Conservation (phyloP, 768 basidiomycete species). For the Phlebiopsis flavidoalba region DNA sequence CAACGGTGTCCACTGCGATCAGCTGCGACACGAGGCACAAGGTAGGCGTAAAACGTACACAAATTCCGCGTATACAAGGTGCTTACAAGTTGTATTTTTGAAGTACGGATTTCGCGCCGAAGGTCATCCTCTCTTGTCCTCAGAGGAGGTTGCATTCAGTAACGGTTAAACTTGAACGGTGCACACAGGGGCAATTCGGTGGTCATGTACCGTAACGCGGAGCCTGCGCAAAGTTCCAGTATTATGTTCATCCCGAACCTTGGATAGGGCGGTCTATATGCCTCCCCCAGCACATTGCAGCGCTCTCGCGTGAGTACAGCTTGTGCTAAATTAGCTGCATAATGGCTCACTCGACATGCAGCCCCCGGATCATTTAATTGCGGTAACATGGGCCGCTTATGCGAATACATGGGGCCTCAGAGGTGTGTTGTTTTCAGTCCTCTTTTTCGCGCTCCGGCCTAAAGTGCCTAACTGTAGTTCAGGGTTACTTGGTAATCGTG, state of each 20-base stretch:
- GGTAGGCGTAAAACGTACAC: slow-evolving; percentile 33
- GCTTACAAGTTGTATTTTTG: slow-evolving; percentile 2
- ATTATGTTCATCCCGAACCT: slow-evolving; percentile 74
- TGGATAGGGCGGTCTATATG: slow-evolving; percentile 92
- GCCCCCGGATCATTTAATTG: slow-evolving; percentile 90
- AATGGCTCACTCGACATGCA: slow-evolving; percentile 22
- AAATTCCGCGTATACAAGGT: not conserved
- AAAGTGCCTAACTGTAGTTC: slow-evolving; percentile 2
- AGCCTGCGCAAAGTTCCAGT: slow-evolving; percentile 77
- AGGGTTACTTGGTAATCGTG: slow-evolving; percentile 89
- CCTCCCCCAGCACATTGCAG: slow-evolving; percentile 84
- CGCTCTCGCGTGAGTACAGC: slow-evolving; percentile 66
- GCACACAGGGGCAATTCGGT: slow-evolving; percentile 82
- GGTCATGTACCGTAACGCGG: slow-evolving; percentile 85
- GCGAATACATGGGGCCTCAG: slow-evolving; percentile 85
- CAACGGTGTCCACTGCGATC: slow-evolving; percentile 86
- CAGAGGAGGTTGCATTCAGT: not conserved
- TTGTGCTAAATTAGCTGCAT: not conserved
- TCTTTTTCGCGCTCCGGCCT: not conserved
- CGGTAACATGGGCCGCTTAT: slow-evolving; percentile 96
- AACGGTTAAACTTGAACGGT: not conserved
- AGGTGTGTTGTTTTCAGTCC: slow-evolving; percentile 39
- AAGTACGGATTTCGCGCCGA: slow-evolving; percentile 94
- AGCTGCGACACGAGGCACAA: slow-evolving; percentile 98
- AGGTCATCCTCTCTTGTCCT: slow-evolving; percentile 38